Base-by-base conservation (phyloP, 192 early-diverging fungal species). In the Coemansia sp. region DNA sequence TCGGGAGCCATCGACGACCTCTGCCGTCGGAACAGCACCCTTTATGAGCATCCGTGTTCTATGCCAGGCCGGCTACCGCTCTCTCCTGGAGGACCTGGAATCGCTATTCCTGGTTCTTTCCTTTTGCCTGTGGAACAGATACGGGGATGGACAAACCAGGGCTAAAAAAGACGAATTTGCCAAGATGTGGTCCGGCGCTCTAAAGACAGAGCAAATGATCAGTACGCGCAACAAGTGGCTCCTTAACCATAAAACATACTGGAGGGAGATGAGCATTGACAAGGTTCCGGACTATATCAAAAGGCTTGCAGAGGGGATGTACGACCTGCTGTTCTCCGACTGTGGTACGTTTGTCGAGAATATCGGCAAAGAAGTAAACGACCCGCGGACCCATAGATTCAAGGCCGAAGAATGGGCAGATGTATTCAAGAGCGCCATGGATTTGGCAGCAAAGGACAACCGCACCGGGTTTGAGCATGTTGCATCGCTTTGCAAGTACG, bases 31-130 rank as follows among this genome's bases (percentile, higher is more conserved):
- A 36, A 55, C 54, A 37, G 54, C 31, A 36, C 54, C 54, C 11
- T 55, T 55, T n/a, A 55, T 55, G 54, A 31, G 54, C 4, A 55
- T 55, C 36, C 54, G 54, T 2, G 17, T 55, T 37, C 33, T 55
- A 34, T 20, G 13, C 19, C 14, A 23, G 15, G 15, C 31, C 9
- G 22, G 8, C 4, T 7, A n/a, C 31, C 31, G 54, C 54, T 55
- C 54, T 13, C 33, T 55, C 22, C 31, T 55, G 29, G 54, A 34
- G 31, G 31, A 55, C 25, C 23, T 55, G 19, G 54, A 55, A 31
- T 55, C 54, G 4, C 14, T 55, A 9, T 55, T 55, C 33, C 54
- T 55, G 9, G 54, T 55, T 23, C 31, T 37, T 23, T 55, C 54
- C 4, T 34, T 25, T 37, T 55, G 54, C 31, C 17, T 55, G 37